Evolutionary conservation across 2,329 filamentous ascomycete species (phyloP).

Genomic region (Podosphaera aphanis): DNA sequence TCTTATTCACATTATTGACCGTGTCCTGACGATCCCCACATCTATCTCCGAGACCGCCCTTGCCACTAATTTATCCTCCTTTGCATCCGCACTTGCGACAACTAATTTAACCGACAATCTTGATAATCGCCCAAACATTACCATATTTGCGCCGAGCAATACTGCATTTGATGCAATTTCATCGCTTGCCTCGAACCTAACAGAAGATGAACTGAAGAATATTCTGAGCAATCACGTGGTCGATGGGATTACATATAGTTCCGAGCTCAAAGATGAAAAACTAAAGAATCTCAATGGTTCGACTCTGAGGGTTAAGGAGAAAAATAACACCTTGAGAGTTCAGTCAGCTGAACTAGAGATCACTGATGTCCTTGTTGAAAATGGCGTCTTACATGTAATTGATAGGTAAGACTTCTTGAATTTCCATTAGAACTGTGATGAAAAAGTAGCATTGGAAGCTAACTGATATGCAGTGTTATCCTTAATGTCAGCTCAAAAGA

Average conservation of each 20-base stretch:
- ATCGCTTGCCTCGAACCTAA: conserved; percentile 10
- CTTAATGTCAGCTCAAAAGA: no score
- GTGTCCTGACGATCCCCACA: conserved; percentile 23
- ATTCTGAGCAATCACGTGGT: not conserved
- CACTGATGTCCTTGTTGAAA: no score
- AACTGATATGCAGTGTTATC: no score
- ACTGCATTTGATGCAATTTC: conserved; percentile 16
- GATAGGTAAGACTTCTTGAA: no score
- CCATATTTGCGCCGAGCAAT: conserved; percentile 19
- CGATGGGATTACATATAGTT: not conserved
- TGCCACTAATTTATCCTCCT: conserved; percentile 17
- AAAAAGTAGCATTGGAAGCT: no score
- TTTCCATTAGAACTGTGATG: no score
- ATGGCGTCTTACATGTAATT: no score
- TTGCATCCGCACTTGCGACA: conserved; percentile 15
- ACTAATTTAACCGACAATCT: conserved; percentile 17
- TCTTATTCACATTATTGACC: conserved; percentile 26
- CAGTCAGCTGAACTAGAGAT: no score
- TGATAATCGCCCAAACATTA: conserved; percentile 24
- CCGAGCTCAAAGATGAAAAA: not conserved
- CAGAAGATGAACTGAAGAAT: conserved; percentile 2
- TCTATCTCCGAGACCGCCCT: conserved; percentile 16
- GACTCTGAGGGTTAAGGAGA: no score
- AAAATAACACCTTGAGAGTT: no score
- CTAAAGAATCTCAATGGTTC: no score